Base-by-base conservation (phyloP, 1,284 basidiomycete species). In the Phylloboletellus chloephorus region DNA sequence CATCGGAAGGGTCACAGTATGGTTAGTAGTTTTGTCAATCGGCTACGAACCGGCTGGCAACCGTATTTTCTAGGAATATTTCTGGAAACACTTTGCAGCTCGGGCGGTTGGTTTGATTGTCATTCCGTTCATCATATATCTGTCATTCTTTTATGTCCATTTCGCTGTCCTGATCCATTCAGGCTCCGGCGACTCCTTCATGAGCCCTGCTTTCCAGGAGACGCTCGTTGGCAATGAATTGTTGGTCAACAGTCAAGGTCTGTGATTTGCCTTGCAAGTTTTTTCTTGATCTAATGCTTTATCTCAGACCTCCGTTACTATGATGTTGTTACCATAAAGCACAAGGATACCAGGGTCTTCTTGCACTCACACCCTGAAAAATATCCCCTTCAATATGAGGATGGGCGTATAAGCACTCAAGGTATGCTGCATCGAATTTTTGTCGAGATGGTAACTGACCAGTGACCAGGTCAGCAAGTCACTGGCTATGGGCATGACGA, bases 201-300 rank as follows among this genome's bases (percentile, higher is more conserved):
- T 98, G 96, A 93, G 87, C 57, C 89, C 95, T 9, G 82, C 84
- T 7, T 99, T 99, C 79, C 96, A 99, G 66, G 92, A 98, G 69
- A 97, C 94, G 4, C 73, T 99, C 26, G 64, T 73, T 19, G 94
- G 93, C 24, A 98, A 97, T 57, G 92, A 97, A 53, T 74, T 98
- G 63, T 71, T 98, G 36, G 63, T 95, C 50, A 87, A 88, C 56
- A 85, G 90, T 46, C 85, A 93, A 71, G 93, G 92, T 91, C 51
- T 44, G 70, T 46, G 31, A 39, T 15, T 40, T 17, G 19, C 17
- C 23, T 33, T 17, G 49, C 24, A 19, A 9, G 12, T 6, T 39
- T 12, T 46, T 9, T 11, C 12, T 30, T 24, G 10, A 46, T 35
- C 31, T 46, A 29, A 60, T 4, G 5, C 19, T 39, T 20, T 16